A percentile compares a stretch with the other conserved stretches of the same genome.
phyloP scores from a whole-genome alignment of 1,139 yeast species.

The Blastobotrys illinoisensis region DNA sequence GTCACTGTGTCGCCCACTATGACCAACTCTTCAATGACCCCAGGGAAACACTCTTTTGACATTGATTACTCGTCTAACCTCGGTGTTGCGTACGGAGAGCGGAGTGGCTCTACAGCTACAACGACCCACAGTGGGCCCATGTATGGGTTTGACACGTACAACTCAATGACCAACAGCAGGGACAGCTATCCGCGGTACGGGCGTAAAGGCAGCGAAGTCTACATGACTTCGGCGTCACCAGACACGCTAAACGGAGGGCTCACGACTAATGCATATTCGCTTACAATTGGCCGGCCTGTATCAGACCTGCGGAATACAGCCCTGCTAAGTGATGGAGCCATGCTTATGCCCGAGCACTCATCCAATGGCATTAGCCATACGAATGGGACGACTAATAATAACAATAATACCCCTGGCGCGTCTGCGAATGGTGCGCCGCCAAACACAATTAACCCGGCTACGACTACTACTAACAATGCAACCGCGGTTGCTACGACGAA shows the following conservation, averaged over 20 bases:
- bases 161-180: not conserved
- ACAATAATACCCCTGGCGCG: not conserved
- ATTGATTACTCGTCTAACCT: not conserved
- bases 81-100: not conserved
- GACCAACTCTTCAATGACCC: not conserved
- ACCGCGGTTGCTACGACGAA: not conserved
- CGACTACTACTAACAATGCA: not conserved
- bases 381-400: not conserved
- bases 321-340: not conserved
- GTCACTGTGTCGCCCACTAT: not conserved
- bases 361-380: not conserved
- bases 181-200: not conserved
- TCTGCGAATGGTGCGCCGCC: not conserved
- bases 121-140: not conserved
- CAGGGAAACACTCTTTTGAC: not conserved
- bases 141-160: not conserved
- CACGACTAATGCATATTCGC: constrained; percentile 5
- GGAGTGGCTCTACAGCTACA: not conserved
- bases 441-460: not conserved
- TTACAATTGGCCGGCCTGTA: constrained; percentile 17
- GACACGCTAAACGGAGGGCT: not conserved
- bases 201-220: constrained; percentile 17
- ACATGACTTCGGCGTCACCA: constrained; percentile 5
- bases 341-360: not conserved
- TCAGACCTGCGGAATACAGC: constrained; percentile 20